Evolutionary conservation across 1,139 yeast species (phyloP).

Genomic region (Geotrichum histeridarum): DNA sequence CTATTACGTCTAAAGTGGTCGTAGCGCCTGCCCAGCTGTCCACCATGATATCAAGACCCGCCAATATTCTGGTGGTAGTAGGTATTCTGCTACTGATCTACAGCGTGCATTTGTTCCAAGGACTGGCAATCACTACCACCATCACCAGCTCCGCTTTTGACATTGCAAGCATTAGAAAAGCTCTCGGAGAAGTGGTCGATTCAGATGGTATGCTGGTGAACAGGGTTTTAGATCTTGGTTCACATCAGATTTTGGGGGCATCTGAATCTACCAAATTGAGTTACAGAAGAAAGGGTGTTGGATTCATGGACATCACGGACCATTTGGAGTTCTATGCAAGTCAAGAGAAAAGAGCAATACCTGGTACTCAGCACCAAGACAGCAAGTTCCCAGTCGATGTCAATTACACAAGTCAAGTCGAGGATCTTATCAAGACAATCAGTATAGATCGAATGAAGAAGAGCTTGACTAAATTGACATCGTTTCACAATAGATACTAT

Average conservation of each 20-base stretch:
- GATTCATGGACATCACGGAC: slow-evolving; percentile 20
- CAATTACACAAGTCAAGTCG: background rate
- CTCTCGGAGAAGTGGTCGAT: background rate
- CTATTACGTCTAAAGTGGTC: too few relatives aligned
- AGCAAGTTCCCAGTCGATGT: slow-evolving; percentile 8
- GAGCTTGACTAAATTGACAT: slow-evolving; percentile 1
- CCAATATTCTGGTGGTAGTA: too few relatives aligned
- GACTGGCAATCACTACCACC: background rate
- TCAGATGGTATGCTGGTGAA: background rate
- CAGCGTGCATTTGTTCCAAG: too few relatives aligned
- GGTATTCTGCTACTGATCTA: too few relatives aligned
- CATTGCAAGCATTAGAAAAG: background rate
- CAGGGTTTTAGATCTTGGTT: background rate
- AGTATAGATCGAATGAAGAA: slow-evolving; percentile 7
- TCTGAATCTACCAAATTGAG: background rate
- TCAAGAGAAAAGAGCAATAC: background rate
- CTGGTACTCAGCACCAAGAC: background rate
- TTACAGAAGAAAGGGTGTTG: background rate
- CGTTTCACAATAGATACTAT: slow-evolving; percentile 44
- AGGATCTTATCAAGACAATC: slow-evolving; percentile 4
- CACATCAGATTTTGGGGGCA: background rate
- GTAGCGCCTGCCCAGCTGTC: too few relatives aligned
- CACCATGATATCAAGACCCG: too few relatives aligned
- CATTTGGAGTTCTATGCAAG: slow-evolving; percentile 15
- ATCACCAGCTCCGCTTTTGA: background rate